Evolutionary conservation across 2,329 filamentous ascomycete genomes (phyloP), one percentile per base, ranked within the genome.

Genomic region (Ustulina deusta): DNA sequence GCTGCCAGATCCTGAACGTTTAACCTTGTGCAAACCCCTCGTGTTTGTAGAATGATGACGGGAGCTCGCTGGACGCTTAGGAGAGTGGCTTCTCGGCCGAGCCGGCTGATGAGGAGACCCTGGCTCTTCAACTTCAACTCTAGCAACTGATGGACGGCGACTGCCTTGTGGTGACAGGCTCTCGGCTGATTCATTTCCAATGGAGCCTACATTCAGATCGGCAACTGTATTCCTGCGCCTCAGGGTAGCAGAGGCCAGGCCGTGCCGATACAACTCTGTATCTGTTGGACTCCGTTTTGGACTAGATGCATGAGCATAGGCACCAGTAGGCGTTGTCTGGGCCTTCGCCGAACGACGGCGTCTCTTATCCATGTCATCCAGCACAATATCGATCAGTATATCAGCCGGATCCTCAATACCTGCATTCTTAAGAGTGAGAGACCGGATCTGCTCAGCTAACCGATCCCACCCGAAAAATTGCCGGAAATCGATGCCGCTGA

Each of bases 391-490:
- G 71, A 96, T 93, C 55, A 98, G 84, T 44, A 99, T 87, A 77
- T 98, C 96, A 20, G 91, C 91, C 3, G 93, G 93, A 76, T 99
- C 94, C 71, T 97, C 94, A 51, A 99, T 86, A 70, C 91, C 90
- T 63, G 93, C 95, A 73, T 94, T 90, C 81, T 94, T 97, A 71
- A 99, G 84, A 2, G 93, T 96, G 71, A 99, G 84, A 69, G 93
- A 97, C 67, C 94, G 90, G 70, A 99, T 83, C 79, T 97, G 94
- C 77, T 99, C 96, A 9, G 96, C 92, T 63, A 98, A 82, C 66
- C 92, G 90, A 78, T 99, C 95, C 96, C 96, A 99, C 65, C 96
- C 96, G 80, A 94, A 97, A 81, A 98, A 97, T 74, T 97, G 94
- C 69, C 96, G 90, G 78, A 97, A 97, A 80, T 99, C 96, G 77